These are phyloP conservation scores for Arctium minus DNA, from an alignment of 129 eudicot genomes.

Conservation along the genomic window DNA sequence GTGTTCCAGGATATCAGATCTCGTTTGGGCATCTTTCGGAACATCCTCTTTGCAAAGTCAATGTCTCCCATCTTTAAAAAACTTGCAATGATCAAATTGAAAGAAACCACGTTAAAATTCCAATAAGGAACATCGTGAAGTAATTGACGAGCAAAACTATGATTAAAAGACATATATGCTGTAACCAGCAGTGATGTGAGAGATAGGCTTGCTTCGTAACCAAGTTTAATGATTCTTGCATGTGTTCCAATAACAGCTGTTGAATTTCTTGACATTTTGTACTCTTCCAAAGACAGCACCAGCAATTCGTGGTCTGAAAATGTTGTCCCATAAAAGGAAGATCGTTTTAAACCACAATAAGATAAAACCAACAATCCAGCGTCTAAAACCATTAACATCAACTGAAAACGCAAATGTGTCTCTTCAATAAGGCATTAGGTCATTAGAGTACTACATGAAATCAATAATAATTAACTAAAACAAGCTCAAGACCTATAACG, in stretches of 20 bases:
- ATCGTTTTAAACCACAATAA: background rate
- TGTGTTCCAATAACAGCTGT: constrained; percentile 38
- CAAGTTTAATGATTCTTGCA: constrained; percentile 52
- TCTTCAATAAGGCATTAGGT: background rate
- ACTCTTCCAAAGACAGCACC: constrained; percentile 42
- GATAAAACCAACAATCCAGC: background rate
- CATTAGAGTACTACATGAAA: background rate
- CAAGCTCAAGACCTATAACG: no score
- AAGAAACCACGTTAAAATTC: constrained; percentile 41
- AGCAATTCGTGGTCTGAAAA: constrained; percentile 49
- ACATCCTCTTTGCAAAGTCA: constrained; percentile 56
- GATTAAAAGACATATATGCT: constrained; percentile 36
- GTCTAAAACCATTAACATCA: background rate
- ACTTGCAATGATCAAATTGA: constrained; percentile 56
- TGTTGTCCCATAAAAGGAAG: background rate
- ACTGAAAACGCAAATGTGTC: background rate
- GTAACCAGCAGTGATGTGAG: constrained; percentile 52
- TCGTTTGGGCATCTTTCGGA: constrained; percentile 39
- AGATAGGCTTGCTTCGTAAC: constrained; percentile 43
- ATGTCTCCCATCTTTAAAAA: constrained; percentile 59
- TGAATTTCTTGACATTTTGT: constrained; percentile 37
- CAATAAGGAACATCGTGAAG: constrained; percentile 36
- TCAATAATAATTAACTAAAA: background rate
- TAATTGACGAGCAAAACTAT: constrained; percentile 42
- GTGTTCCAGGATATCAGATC: constrained; percentile 89